A percentile compares a stretch with the other conserved stretches of the same genome.
These are phyloP conservation scores for Scheffersomyces segobiensis DNA, from an alignment of 1,139 yeast genomes.

Conservation along the genomic window DNA sequence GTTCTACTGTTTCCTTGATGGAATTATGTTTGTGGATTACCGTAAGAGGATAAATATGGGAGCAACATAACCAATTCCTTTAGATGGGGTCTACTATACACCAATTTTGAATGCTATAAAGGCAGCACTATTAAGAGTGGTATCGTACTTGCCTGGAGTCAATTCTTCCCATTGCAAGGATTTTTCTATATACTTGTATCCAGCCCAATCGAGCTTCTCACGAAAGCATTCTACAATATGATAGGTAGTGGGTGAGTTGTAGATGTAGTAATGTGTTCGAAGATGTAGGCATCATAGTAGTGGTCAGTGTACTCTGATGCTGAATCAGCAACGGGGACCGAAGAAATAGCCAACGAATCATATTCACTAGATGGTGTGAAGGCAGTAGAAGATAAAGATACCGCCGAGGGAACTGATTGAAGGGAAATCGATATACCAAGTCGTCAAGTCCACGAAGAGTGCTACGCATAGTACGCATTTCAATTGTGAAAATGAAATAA, in stretches of 20 bases:
- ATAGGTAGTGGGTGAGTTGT: constrained; percentile 60
- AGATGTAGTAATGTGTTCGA: constrained; percentile 58
- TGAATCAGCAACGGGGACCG: too few species aligned
- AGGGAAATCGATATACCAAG: too few species aligned
- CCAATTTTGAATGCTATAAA: constrained; percentile 62
- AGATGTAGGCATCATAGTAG: constrained; percentile 39
- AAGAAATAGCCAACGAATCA: background rate
- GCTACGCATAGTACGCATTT: too few species aligned
- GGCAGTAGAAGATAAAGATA: background rate
- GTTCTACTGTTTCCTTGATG: constrained; percentile 45
- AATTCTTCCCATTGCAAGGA: constrained; percentile 39
- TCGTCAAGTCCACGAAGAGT: too few species aligned
- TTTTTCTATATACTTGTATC: constrained; percentile 57
- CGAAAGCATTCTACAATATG: constrained; percentile 54
- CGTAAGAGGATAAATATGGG: constrained; percentile 62
- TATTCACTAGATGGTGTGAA: too few species aligned
- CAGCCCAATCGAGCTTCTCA: constrained; percentile 43
- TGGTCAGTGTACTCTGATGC: constrained; percentile 14
- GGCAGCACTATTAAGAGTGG: constrained; percentile 56
- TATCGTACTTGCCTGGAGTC: constrained; percentile 51
- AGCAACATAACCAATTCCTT: constrained; percentile 62
- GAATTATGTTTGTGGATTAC: constrained; percentile 61
- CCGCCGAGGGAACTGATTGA: too few species aligned
- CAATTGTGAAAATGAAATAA: too few species aligned
- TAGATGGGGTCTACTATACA: constrained; percentile 51